Evolutionary conservation across 2,329 filamentous ascomycete genomes (phyloP).

Genomic region (Hypocreales sp.): DNA sequence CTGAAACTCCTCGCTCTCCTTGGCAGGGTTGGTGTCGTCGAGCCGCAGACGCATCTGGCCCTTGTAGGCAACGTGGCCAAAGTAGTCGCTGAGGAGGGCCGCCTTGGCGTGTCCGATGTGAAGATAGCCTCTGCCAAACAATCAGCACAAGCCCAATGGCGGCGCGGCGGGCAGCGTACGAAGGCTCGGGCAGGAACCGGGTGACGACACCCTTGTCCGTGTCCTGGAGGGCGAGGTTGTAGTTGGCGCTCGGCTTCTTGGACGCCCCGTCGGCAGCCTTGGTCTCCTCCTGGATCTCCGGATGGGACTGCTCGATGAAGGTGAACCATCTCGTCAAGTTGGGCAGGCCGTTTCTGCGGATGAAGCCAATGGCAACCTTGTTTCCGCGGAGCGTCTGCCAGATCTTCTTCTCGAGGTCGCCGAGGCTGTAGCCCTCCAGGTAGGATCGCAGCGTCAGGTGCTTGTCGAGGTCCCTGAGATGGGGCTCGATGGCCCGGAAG

Average conservation of each 20-base stretch:
- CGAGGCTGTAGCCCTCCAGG: constrained; percentile 65
- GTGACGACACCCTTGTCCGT: constrained; percentile 82
- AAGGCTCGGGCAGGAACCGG: constrained; percentile 87
- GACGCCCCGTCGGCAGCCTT: constrained; percentile 56
- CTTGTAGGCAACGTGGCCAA: constrained; percentile 83
- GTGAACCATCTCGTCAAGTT: constrained; percentile 80
- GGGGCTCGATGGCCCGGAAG: constrained; percentile 68
- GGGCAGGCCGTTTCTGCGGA: constrained; percentile 61
- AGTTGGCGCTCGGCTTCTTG: constrained; percentile 69
- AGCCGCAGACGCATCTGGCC: constrained; percentile 85
- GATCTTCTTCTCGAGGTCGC: constrained; percentile 63
- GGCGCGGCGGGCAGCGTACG: constrained; percentile 19
- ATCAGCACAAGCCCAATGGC: too few species aligned
- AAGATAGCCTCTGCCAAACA: constrained; percentile 50
- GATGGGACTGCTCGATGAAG: constrained; percentile 69
- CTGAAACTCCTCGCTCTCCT: constrained; percentile 94
- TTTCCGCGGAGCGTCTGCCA: constrained; percentile 77
- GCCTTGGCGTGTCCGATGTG: constrained; percentile 96
- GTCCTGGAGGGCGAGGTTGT: constrained; percentile 75
- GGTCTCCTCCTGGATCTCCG: constrained; percentile 56
- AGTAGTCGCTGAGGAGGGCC: constrained; percentile 88
- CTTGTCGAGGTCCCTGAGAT: constrained; percentile 65
- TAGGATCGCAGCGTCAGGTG: constrained; percentile 79
- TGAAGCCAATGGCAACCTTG: constrained; percentile 64
- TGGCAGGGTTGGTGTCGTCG: constrained; percentile 93